Evolutionary conservation across 495 filamentous ascomycete genomes (phyloP), one percentile per base, ranked within the genome.

Genomic region (Penicillium malachiteum): DNA sequence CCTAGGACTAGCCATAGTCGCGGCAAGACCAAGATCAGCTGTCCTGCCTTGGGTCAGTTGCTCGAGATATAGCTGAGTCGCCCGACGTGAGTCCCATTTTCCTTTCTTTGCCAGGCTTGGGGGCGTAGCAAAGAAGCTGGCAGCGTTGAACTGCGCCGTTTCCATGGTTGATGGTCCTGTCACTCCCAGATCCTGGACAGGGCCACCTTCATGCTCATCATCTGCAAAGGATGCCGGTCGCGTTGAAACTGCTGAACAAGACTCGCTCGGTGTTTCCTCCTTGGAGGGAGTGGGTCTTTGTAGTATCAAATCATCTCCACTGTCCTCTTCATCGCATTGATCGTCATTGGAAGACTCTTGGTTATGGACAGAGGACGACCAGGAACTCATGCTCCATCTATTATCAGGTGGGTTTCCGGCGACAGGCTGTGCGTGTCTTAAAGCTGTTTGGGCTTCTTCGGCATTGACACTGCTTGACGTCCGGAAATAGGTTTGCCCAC

Each of bases 341-440:
- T 70, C 75, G 40, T 76, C 71, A 12, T 52, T 63, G 5, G 66
- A 64, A n/a, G 73, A 77, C 33, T 69, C 55, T 31, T 74, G 73
- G 32, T 81, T 70, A 6, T 50, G 48, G 39, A 71, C 55, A 17
- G 78, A 81, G 11, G 76, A 80, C 1, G 78, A 78, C 78, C 80
- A 82, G 18, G 80, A 81, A 42, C 77, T 74, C 62, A 76, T 74
- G 46, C 78, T 81, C 80, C 78, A 81, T 43, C 77, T 56, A 54
- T 73, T 74, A 1, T 66, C 60, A 18, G 57, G 49, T 16, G 64
- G 64, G 12, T 70, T 26, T 26, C 63, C 18, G 40, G 49, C n/a
- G 58, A 32, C 59, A 49, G 5, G n/a, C 35, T 31, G 32, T 6
- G 31, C 33, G 5, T 56, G 40, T 10, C 14, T 18, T 58, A 62